Evolutionary conservation across 1,284 basidiomycete genomes (phyloP).

Genomic region (Cystobasidiaceae sp.): DNA sequence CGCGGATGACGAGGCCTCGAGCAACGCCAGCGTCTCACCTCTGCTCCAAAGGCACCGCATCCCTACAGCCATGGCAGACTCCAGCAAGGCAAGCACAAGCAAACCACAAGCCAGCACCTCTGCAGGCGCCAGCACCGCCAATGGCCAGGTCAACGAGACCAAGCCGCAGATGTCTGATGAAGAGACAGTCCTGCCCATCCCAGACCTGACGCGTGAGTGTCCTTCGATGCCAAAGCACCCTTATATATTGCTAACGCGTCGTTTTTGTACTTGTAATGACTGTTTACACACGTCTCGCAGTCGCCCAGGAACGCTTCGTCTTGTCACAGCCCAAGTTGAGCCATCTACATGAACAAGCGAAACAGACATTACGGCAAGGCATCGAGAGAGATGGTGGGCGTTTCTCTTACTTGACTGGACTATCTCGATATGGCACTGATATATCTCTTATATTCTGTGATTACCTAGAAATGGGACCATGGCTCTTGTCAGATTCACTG

Average conservation of each 20-base stretch:
- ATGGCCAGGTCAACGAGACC: neutral
- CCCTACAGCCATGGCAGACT: too few species aligned
- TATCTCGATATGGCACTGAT: neutral
- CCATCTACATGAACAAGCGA: conserved; percentile 63
- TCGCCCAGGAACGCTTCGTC: conserved; percentile 52
- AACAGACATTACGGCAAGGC: conserved; percentile 62
- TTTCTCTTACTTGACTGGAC: neutral
- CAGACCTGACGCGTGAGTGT: conserved; percentile 74
- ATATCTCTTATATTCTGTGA: too few species aligned
- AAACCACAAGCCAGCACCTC: neutral
- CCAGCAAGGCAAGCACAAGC: too few species aligned
- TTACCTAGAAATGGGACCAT: conserved; percentile 73
- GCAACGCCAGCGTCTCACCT: too few species aligned
- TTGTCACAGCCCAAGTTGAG: conserved; percentile 60
- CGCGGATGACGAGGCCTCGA: too few species aligned
- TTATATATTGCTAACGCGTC: conserved; percentile 57
- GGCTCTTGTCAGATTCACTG: conserved; percentile 50
- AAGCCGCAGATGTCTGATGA: conserved; percentile 48
- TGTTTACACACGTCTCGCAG: neutral
- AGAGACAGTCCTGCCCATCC: conserved; percentile 70
- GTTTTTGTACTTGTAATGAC: neutral
- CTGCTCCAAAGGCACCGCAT: too few species aligned
- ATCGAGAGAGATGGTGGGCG: conserved; percentile 79
- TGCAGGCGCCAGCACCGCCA: neutral
- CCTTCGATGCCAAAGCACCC: conserved; percentile 67